phyloP scores from a whole-genome alignment of 2,329 filamentous ascomycete genomes.

The Pleoardoris graminearum region DNA sequence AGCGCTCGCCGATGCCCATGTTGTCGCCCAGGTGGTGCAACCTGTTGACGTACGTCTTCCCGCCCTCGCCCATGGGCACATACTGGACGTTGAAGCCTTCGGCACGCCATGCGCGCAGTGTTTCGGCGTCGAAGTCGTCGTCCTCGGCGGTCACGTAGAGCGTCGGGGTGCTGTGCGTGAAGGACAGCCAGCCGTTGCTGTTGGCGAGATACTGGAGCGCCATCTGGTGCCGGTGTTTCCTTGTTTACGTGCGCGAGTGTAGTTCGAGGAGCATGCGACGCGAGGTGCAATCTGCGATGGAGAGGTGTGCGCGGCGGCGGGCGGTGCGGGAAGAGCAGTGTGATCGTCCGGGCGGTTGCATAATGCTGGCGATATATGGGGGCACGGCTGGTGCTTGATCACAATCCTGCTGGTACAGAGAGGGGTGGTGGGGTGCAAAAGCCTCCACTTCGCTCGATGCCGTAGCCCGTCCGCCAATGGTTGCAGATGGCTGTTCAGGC shows the following conservation, averaged over 20 bases:
- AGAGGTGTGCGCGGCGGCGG: neutral
- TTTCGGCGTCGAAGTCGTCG: conserved; percentile 60
- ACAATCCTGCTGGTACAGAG: conserved; percentile 25
- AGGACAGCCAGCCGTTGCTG: conserved; percentile 45
- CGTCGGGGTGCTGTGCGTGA: conserved; percentile 48
- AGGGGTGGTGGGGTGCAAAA: conserved; percentile 12
- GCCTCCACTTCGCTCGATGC: conserved; percentile 5
- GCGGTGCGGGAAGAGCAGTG: neutral
- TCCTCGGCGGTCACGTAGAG: conserved; percentile 58
- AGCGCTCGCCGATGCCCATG: conserved; percentile 62
- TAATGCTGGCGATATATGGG: conserved; percentile 14
- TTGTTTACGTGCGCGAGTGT: neutral
- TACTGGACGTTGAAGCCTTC: conserved; percentile 65
- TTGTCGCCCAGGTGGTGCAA: conserved; percentile 58
- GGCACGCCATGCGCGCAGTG: conserved; percentile 58
- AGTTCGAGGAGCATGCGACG: neutral
- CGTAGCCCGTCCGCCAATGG: neutral
- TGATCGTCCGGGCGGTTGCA: conserved; percentile 12
- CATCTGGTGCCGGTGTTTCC: conserved; percentile 22
- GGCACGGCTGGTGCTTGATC: conserved; percentile 18
- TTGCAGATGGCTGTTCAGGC: neutral
- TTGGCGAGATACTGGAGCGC: conserved; percentile 43
- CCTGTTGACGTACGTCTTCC: conserved; percentile 51
- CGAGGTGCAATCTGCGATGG: neutral
- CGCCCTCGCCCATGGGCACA: conserved; percentile 56